phyloP scores from a whole-genome alignment of 345 rosid species.

The Gossypium thurberi region DNA sequence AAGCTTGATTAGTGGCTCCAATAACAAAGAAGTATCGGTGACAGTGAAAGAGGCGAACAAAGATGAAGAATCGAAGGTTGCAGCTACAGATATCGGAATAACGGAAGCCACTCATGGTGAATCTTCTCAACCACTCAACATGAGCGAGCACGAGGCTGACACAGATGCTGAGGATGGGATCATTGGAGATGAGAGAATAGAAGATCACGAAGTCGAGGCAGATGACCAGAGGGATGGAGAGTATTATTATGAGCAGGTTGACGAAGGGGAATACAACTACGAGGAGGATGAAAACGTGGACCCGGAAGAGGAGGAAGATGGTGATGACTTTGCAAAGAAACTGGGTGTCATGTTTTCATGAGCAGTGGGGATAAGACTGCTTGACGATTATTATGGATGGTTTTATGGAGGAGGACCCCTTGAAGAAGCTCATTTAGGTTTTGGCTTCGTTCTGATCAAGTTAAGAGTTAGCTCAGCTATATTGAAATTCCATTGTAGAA shows the following conservation, averaged over 20 bases:
- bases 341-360: constrained; percentile 52
- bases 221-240: constrained; percentile 46
- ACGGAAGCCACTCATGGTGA: constrained; percentile 23
- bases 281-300: constrained; percentile 66
- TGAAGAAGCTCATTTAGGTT: constrained; percentile 10
- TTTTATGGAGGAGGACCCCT: constrained; percentile 8
- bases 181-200: constrained; percentile 35
- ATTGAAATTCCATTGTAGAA: constrained; percentile 21
- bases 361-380: constrained; percentile 3
- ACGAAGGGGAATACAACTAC: constrained; percentile 61
- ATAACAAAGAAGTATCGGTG: neutral
- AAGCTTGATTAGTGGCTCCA: neutral
- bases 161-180: constrained; percentile 36
- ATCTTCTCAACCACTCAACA: constrained; percentile 22
- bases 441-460: constrained; percentile 11
- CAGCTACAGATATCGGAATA: constrained; percentile 17
- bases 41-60: constrained; percentile 15
- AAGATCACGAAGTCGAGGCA: constrained; percentile 44
- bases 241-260: constrained; percentile 46
- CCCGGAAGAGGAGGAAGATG: constrained; percentile 56
- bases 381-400: constrained; percentile 12
- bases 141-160: constrained; percentile 28
- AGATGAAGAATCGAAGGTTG: constrained; percentile 28
- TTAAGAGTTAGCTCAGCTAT: constrained; percentile 7
- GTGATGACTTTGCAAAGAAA: constrained; percentile 60